Evolutionary conservation across 2,329 filamentous ascomycete genomes (phyloP), one percentile per base, ranked within the genome.

Genomic region (Alternaria metachromatica): DNA sequence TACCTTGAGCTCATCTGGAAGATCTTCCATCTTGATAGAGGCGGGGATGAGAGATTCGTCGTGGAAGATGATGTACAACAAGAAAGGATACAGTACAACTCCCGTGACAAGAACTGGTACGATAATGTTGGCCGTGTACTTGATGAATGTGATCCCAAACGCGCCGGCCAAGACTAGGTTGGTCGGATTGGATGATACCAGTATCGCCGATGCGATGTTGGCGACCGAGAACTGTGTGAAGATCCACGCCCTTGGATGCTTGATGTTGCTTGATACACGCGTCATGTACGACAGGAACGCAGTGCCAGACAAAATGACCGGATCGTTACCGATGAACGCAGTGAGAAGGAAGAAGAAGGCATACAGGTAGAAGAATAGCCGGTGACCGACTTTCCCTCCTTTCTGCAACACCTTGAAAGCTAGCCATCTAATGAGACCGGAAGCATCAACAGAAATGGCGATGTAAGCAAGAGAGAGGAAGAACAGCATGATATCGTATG

Each of bases 211-310:
- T 2, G 88, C 88, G 51, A 93, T 90, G 65, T 93, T 93, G 55
- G 90, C 90, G 2, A 92, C 78, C 15, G 90, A 86, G 61, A 93
- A 93, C 62, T 93, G 91, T 2, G 87, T 87, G 69, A 88, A 86
- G 21, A 93, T 92, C 90, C 91, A 93, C 0, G 91, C 91, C 71
- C 88, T 82, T 0, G 91, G 90, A 60, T 91, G 87, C 11, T 85
- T 80, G 62, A 93, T 93, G 67, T 93, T 93, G 78, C 86, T 89
- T 0, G 90, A 92, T 0, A 92, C 90, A 7, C 90, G 84, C 0
- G 90, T 93, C 89, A 93, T 92, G 77, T 93, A 93, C 3, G 90
- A 89, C 12, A 93, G 84, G 60, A 93, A 93, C 0, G 91, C 87
- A 0, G 90, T 93, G 2, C 91, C 91, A 0, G 90, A 92, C 0